A percentile compares a stretch with the other conserved stretches of the same genome.
These are phyloP conservation scores for Diutina pseudorugosa DNA, from an alignment of 1,139 yeast genomes.

Conservation along the genomic window DNA sequence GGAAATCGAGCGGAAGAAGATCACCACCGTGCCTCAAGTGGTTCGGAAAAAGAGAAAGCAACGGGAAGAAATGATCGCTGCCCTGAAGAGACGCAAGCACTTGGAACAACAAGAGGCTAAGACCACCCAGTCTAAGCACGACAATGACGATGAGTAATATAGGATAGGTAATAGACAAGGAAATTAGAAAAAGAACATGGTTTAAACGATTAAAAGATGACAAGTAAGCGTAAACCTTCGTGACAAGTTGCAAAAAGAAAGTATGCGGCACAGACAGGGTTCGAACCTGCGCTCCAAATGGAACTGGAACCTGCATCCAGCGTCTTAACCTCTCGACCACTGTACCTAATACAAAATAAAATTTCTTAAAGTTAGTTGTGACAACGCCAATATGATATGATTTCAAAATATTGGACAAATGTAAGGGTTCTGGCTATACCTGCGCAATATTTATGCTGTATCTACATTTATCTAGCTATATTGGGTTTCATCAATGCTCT, in stretches of 20 bases:
- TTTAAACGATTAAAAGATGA: neutral
- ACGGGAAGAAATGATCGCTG: slow-evolving; percentile 63
- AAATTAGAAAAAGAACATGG: neutral
- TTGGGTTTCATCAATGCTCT: too few relatives aligned
- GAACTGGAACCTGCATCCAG: slow-evolving; percentile 3
- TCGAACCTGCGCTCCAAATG: slow-evolving; percentile 4
- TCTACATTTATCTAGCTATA: too few relatives aligned
- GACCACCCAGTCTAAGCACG: neutral
- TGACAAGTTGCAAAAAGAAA: neutral
- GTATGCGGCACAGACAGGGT: slow-evolving; percentile 3
- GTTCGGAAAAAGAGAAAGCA: slow-evolving; percentile 54
- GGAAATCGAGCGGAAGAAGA: slow-evolving; percentile 55
- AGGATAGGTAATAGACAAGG: neutral
- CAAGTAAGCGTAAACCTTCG: neutral
- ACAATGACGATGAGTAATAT: slow-evolving; percentile 4
- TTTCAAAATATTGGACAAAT: too few relatives aligned
- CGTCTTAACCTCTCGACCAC: slow-evolving; percentile 4
- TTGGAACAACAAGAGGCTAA: neutral
- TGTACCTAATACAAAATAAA: neutral
- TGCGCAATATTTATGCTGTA: too few relatives aligned
- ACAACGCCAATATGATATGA: too few relatives aligned
- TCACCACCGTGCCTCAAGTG: slow-evolving; percentile 76
- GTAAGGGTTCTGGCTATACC: too few relatives aligned
- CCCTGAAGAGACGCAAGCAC: slow-evolving; percentile 53
- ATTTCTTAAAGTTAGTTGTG: too few relatives aligned